Evolutionary conservation across 257 asterid species (phyloP), one percentile per base, ranked within the genome.

Genomic region (Solanum habrochaites): DNA sequence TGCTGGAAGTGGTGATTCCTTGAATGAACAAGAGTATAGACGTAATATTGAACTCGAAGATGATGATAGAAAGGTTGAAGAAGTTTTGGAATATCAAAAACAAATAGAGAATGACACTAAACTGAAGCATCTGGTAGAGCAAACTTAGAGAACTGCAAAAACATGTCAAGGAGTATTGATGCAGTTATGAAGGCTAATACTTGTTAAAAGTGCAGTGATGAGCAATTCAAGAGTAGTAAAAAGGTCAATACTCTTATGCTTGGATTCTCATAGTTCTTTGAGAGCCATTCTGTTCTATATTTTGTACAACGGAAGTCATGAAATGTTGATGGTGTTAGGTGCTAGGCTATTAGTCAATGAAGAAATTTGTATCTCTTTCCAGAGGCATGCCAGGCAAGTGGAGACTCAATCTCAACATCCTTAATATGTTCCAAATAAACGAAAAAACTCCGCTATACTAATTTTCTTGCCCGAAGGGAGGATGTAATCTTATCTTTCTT

Each of bases 31-130:
- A 86, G 98, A 95, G 88, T 89, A 90, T 88, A 93, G 91, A 86
- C 98, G 89, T 66, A 91, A 85, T 88, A 90, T 95, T 89, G 99
- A 97, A 87, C 98, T 96, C 85, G 99, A 97, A 93, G 98, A 98
- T 4, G 99, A 97, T 90, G 99, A 96, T 90, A 96, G 98, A 91
- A 94, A 95, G 94, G 98, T 97, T 88, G 98, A 96, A 93, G 99
- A 96, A 93, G 94, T 98, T 86, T 88, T 97, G 93, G 99, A 96
- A 87, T 95, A 93, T 91, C 99, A 96, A 92, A 93, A 99, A 85
- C 94, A 94, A 49, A 93, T 97, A 60, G 99, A 97, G 92, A 93
- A 97, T 86, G 99, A 97, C 90, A 98, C 99, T 9, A 97, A 97
- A 89, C 94, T 88, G 91, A 95, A 93, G 94, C 99, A 93, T 90